A percentile compares a stretch with the other conserved stretches of the same genome.
These are phyloP conservation scores for Penicillium sclerotiorum DNA, from an alignment of 2,329 filamentous ascomycete genomes.

Conservation along the genomic window DNA sequence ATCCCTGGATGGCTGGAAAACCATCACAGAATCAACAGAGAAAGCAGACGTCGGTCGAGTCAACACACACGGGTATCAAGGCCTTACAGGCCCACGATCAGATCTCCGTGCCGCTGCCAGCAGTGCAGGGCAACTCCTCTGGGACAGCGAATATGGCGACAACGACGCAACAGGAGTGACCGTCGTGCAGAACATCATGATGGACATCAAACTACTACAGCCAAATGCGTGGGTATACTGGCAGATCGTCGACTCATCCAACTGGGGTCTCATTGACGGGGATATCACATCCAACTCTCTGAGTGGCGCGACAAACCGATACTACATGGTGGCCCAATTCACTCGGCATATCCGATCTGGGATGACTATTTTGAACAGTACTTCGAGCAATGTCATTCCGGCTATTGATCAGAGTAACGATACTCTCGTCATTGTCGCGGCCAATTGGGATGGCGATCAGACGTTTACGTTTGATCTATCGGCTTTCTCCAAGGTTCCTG, in stretches of 20 bases:
- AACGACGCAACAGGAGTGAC: constrained; percentile 7
- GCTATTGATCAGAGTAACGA: constrained; percentile 9
- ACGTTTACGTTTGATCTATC: constrained; percentile 16
- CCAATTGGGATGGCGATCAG: constrained; percentile 12
- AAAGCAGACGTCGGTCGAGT: constrained; percentile 8
- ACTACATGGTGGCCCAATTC: constrained; percentile 15
- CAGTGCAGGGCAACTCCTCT: constrained; percentile 8
- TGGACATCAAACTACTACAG: constrained; percentile 7
- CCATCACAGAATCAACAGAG: constrained; percentile 8
- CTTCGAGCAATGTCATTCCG: constrained; percentile 9
- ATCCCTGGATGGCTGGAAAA: constrained; percentile 12
- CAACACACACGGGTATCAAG: constrained; percentile 14
- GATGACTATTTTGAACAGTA: constrained; percentile 12
- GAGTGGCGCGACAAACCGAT: constrained; percentile 9
- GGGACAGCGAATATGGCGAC: constrained; percentile 18
- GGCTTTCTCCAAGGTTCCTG: constrained; percentile 7
- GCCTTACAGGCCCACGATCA: constrained; percentile 4
- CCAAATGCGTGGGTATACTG: constrained; percentile 17
- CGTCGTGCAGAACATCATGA: constrained; percentile 8
- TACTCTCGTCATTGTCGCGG: constrained; percentile 15
- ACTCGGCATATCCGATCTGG: constrained; percentile 16
- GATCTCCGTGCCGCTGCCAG: constrained; percentile 5
- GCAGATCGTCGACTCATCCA: constrained; percentile 10
- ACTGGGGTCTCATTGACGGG: constrained; percentile 14
- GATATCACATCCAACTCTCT: constrained; percentile 8